Conservation (phyloP, 306 rosid species). For the Elaeagnus macrophylla region DNA sequence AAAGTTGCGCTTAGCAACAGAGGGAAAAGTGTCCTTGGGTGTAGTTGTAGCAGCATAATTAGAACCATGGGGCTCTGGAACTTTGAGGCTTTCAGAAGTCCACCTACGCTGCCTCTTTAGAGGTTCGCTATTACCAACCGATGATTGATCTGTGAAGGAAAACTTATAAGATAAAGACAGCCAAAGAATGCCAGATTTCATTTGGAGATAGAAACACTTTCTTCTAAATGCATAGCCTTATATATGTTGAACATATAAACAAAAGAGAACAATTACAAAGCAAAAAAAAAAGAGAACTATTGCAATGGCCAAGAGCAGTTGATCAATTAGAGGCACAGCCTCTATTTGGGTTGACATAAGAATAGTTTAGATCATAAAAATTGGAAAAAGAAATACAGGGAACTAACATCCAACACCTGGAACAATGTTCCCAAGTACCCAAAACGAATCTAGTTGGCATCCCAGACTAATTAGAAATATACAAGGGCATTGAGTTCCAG, state of each 20-base stretch:
- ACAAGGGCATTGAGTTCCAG: too few species aligned
- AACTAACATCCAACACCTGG: background rate
- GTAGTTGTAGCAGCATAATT: conserved; percentile 37
- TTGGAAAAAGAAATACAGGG: background rate
- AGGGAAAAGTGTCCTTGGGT: conserved; percentile 43
- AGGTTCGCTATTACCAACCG: conserved; percentile 60
- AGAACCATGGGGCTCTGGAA: conserved; percentile 47
- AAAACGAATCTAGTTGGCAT: too few species aligned
- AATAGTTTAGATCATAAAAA: background rate
- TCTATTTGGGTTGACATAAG: background rate
- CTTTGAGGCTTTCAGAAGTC: conserved; percentile 57
- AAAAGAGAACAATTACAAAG: background rate
- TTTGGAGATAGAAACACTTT: background rate
- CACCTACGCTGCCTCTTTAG: conserved; percentile 88
- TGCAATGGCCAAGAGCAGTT: background rate
- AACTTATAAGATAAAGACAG: conserved; percentile 11
- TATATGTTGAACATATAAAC: too few species aligned
- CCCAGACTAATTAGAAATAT: too few species aligned
- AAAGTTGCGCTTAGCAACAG: conserved; percentile 44
- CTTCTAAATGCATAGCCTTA: too few species aligned
- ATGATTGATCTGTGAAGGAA: conserved; percentile 43
- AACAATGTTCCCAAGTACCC: too few species aligned
- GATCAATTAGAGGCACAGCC: background rate
- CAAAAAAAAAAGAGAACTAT: background rate
- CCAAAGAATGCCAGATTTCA: background rate